Evolutionary conservation across 345 rosid genomes (phyloP).

Genomic region (Abelmoschus esculentus): DNA sequence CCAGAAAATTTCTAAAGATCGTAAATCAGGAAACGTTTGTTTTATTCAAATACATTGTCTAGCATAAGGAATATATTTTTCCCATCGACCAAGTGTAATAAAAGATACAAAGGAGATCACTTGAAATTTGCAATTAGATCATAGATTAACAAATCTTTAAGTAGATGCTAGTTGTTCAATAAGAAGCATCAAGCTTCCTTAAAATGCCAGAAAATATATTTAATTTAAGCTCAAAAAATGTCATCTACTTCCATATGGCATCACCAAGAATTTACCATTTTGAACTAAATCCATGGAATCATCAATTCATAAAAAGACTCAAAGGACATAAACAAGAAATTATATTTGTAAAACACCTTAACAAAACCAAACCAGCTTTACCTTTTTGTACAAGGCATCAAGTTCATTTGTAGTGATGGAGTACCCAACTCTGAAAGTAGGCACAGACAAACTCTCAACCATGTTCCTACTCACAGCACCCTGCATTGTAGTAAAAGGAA

Average conservation of each 20-base stretch:
- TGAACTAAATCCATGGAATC: neutral
- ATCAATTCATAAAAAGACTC: neutral
- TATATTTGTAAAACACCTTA: neutral
- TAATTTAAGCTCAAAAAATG: neutral
- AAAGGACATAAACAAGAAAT: neutral
- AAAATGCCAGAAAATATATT: neutral
- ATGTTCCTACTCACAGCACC: constrained; percentile 15
- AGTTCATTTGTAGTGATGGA: constrained; percentile 71
- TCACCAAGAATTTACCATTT: constrained; percentile 1
- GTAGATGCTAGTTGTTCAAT: neutral
- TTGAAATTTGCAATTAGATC: neutral
- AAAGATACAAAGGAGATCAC: neutral
- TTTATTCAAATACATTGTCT: neutral
- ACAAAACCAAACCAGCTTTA: constrained; percentile 9
- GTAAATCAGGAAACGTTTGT: neutral
- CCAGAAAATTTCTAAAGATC: neutral
- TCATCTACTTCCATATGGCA: neutral
- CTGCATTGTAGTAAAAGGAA: constrained; percentile 90
- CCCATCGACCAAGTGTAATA: neutral
- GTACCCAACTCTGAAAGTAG: constrained; percentile 87
- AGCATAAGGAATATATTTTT: neutral
- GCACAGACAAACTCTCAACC: constrained; percentile 32
- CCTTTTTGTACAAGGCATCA: constrained; percentile 31
- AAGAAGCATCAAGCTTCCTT: neutral
- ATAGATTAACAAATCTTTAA: neutral